Conservation (phyloP, 1,139 yeast genomes). For the Pichia sp. region DNA sequence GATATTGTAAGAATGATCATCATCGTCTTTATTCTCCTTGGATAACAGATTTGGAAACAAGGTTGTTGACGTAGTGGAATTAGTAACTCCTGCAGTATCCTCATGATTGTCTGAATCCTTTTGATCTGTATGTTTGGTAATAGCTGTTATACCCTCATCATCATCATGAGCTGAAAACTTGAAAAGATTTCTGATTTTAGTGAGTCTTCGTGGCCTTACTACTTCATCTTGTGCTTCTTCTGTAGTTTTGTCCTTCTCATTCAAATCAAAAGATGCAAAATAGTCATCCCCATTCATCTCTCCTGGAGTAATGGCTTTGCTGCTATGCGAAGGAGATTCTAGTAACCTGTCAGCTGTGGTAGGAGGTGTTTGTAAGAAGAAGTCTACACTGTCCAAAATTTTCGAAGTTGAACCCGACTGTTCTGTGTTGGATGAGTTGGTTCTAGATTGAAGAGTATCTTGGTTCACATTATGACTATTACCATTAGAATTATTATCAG, state of each 20-base stretch:
- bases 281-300: constrained; percentile 3
- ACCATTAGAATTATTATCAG: constrained; percentile 11
- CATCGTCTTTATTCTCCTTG: constrained; percentile 2
- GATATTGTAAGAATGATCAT: constrained; percentile 18
- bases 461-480: not conserved
- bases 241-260: constrained; percentile 3
- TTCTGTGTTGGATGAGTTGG: constrained; percentile 6
- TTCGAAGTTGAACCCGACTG: constrained; percentile 1
- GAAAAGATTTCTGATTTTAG: constrained; percentile 26
- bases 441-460: not conserved
- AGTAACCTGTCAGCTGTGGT: constrained; percentile 10
- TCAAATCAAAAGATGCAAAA: not conserved
- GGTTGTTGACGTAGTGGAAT: not conserved
- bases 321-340: constrained; percentile 7
- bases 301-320: not conserved
- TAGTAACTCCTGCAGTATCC: not conserved
- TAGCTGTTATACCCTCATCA: not conserved
- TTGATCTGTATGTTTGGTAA: not conserved
- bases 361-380: constrained; percentile 19
- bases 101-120: not conserved
- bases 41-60: not conserved
- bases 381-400: constrained; percentile 8
- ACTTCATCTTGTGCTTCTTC: constrained; percentile 16
- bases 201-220: constrained; percentile 18
- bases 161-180: constrained; percentile 21